Conservation (phyloP, 192 early-diverging fungal species). For the Hyaloraphidium curvatum region DNA sequence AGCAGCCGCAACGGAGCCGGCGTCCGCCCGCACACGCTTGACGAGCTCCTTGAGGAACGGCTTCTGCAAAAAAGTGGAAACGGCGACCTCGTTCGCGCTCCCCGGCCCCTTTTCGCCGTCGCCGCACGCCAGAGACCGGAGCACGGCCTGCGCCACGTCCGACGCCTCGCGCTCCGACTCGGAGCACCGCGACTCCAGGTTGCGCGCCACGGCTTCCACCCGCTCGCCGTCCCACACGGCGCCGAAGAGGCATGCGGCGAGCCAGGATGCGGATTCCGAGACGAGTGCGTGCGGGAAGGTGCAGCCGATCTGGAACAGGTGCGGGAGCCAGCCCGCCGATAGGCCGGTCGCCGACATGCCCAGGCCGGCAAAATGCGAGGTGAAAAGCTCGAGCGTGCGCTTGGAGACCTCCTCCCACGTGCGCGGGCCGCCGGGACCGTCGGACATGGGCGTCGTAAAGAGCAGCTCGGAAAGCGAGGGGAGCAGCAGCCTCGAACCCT, state of each 20-base stretch:
- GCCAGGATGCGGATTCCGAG: background rate
- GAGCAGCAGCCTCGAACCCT: constrained; percentile 49
- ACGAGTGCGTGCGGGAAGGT: background rate
- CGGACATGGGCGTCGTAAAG: constrained; percentile 33
- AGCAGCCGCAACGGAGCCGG: constrained; percentile 1
- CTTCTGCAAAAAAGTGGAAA: constrained; percentile 50
- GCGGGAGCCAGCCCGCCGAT: constrained; percentile 17
- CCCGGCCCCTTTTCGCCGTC: constrained; percentile 9
- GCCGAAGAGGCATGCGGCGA: background rate
- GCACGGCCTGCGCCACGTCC: constrained; percentile 2
- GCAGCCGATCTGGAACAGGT: constrained; percentile 1
- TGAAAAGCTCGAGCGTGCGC: constrained; percentile 23
- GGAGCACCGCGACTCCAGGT: background rate
- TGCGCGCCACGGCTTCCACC: background rate
- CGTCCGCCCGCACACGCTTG: constrained; percentile 18
- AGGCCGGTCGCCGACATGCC: constrained; percentile 26
- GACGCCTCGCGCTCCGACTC: constrained; percentile 1
- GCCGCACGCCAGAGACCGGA: background rate
- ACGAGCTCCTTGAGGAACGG: constrained; percentile 32
- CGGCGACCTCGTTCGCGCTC: constrained; percentile 31
- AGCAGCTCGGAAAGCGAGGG: constrained; percentile 61
- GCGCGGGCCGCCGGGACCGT: constrained; percentile 11
- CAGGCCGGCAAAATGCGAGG: constrained; percentile 18
- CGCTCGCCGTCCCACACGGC: background rate
- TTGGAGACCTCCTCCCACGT: constrained; percentile 17